Conservation (phyloP, 202 grass and related monocot genomes). For the Sporobolus alterniflorus region DNA sequence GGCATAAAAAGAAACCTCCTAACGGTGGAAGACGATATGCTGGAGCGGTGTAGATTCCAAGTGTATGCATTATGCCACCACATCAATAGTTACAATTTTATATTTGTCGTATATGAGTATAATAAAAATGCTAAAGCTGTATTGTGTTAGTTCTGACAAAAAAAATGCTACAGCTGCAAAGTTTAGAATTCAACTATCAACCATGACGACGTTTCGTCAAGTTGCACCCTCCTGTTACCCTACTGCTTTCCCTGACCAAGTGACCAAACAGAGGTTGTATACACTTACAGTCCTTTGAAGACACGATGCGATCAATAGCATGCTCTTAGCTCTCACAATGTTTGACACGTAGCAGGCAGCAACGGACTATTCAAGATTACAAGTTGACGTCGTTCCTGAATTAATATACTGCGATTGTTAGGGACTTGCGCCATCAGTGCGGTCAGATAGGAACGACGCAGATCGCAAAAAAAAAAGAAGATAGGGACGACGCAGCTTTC, state of each 20-base stretch:
- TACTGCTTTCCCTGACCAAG: background rate
- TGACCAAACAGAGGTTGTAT: background rate
- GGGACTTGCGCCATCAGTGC: conserved; percentile 5
- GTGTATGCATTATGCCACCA: conserved; percentile 12
- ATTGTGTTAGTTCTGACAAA: background rate
- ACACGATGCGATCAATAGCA: too few relatives aligned
- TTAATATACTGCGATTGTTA: conserved; percentile 25
- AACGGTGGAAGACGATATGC: background rate
- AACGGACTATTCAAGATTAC: conserved; percentile 26
- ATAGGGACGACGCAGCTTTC: conserved; percentile 36
- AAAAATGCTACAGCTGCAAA: background rate
- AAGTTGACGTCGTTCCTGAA: conserved; percentile 29
- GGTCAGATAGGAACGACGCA: conserved; percentile 41
- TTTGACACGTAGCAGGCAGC: conserved; percentile 31
- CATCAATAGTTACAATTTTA: conserved; percentile 8
- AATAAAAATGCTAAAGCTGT: background rate
- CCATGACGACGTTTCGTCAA: background rate
- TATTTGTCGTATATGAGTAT: background rate
- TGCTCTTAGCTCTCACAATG: background rate
- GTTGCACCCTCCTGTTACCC: too few relatives aligned
- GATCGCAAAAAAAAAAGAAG: too few relatives aligned
- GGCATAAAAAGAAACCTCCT: conserved; percentile 5
- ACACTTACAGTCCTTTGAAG: background rate
- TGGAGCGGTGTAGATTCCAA: conserved; percentile 30
- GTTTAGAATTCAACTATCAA: background rate